Base-by-base conservation (phyloP, 192 early-diverging fungal genomes). In the Thoreauomyces humboldtii region DNA sequence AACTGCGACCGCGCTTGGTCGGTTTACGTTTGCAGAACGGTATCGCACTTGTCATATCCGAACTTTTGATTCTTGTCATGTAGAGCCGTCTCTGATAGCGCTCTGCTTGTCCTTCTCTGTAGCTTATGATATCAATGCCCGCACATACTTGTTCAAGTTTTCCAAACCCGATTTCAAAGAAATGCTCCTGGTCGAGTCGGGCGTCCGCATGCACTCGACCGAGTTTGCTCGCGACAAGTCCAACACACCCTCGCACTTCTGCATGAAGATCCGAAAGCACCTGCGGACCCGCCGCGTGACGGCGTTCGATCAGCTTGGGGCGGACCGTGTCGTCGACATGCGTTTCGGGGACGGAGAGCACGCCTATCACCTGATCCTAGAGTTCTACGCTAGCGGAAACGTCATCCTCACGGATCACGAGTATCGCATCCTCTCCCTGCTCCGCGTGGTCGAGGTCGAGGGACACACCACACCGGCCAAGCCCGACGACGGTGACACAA, bases 61-160 rank as follows among this genome's bases (percentile, higher is more conserved):
- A 41, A n/a, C 48, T 12, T 47, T 7, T 47, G 4, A 21, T 9
- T 9, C 38, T 12, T n/a, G 9, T n/a, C 38, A 41, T n/a, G 11
- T 41, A 9, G n/a, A 41, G 11, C n/a, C 47, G 22, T 50, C 25
- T 12, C 22, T 2, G 14, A 15, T 63, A 38, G 9, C 27, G 19
- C 6, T 15, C 21, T 2, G 9, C 44, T n/a, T 46, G 12, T 29
- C 45, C 19, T 17, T 25, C 38, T 34, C n/a, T 22, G 14, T 65
- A 77, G 84, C 98, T n/a, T 98, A 98, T 73, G 95, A 97, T 77
- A 83, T 94, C 63, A 95, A 91, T 57, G 59, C 80, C 6, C 89
- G 89, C 72, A 96, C 93, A 48, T 91, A 90, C 65, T 77, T 98
- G 21, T 82, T 96, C 72, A 98, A 96, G 68, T 98, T 98, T 56